Base-by-base conservation (phyloP, 257 asterid species). In the Capsicum chinense region DNA sequence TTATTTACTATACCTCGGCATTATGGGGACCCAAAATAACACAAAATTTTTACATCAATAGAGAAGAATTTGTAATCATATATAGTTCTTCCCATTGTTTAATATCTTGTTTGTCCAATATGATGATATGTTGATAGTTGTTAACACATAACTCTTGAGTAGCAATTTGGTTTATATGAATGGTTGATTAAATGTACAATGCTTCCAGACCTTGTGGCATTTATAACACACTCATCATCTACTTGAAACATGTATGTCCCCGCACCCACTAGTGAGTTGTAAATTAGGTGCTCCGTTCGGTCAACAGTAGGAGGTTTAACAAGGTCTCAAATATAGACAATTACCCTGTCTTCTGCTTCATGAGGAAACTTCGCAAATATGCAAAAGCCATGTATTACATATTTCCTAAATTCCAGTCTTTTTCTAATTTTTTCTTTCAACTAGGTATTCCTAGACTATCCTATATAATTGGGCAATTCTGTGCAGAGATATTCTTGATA, bases 1-100 rank as follows among this genome's bases (percentile, higher is more conserved):
- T 95, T 98, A 83, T 95, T 95, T 79, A 95, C 99, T 10, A 95
- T 89, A 86, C 99, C 96, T n/a, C 98, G 94, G 80, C 99, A 95
- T 87, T 92, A 90, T 79, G 98, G 90, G 83, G 90, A 90, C 62
- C 99, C 98, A 82, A 98, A 94, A 79, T 89, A 84, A 85, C 99
- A 93, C 84, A 93, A 92, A 84, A 95, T 92, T 84, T 92, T 91
- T 87, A 94, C 96, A 80, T 93, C 98, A 10, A 88, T 89, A 44
- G 98, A 93, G 52, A 89, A 85, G 82, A 95, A 95, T 85, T 98
- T 96, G 93, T 96, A 96, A 87, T 96, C 99, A 76, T 96, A 96
- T 66, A 98, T 89, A 96, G 86, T 86, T 96, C 99, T 87, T 96
- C 98, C 94, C 93, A 89, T 86, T 89, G 93, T 76, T 88, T 87